These are phyloP conservation scores for Nannizzia gypsea DNA, from an alignment of 2,329 filamentous ascomycete genomes.

Conservation along the genomic window DNA sequence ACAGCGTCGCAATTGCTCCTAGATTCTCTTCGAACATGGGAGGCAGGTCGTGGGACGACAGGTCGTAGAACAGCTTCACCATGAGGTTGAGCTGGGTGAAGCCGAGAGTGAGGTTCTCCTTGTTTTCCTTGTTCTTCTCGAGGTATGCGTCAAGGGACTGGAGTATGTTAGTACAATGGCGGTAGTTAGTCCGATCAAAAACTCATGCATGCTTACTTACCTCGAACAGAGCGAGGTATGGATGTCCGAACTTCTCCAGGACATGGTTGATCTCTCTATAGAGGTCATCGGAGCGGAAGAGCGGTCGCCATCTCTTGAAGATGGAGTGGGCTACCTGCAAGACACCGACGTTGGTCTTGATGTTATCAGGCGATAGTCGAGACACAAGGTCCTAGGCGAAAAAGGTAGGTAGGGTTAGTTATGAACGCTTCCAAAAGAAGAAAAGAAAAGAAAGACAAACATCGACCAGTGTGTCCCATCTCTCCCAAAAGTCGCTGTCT, in stretches of 20 bases:
- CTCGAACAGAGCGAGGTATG: conserved; percentile 69
- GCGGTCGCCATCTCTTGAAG: conserved; percentile 86
- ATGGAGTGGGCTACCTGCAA: conserved; percentile 97
- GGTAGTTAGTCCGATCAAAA: too few species aligned
- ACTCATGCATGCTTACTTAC: conserved; percentile 35
- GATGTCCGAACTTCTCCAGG: conserved; percentile 65
- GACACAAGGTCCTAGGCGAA: conserved; percentile 64
- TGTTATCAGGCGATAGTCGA: conserved; percentile 68
- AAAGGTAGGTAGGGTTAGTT: conserved; percentile 9
- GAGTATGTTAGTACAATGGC: background rate
- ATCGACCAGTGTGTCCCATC: conserved; percentile 91
- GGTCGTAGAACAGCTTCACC: conserved; percentile 85
- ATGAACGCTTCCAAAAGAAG: background rate
- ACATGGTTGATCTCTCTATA: conserved; percentile 97
- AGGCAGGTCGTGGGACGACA: conserved; percentile 93
- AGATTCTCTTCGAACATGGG: conserved; percentile 90
- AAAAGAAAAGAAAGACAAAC: conserved; percentile 36
- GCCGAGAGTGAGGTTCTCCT: conserved; percentile 59
- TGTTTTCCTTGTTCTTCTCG: conserved; percentile 62
- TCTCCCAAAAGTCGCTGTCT: conserved; percentile 91
- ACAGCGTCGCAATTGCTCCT: conserved; percentile 58
- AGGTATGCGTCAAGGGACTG: conserved; percentile 46
- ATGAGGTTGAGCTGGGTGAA: conserved; percentile 80
- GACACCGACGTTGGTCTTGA: conserved; percentile 81
- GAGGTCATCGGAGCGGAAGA: conserved; percentile 84